A percentile compares a stretch with the other conserved stretches of the same genome.
Conservation (phyloP, 495 filamentous ascomycete genomes). For the Barbatosphaeria neglecta region DNA sequence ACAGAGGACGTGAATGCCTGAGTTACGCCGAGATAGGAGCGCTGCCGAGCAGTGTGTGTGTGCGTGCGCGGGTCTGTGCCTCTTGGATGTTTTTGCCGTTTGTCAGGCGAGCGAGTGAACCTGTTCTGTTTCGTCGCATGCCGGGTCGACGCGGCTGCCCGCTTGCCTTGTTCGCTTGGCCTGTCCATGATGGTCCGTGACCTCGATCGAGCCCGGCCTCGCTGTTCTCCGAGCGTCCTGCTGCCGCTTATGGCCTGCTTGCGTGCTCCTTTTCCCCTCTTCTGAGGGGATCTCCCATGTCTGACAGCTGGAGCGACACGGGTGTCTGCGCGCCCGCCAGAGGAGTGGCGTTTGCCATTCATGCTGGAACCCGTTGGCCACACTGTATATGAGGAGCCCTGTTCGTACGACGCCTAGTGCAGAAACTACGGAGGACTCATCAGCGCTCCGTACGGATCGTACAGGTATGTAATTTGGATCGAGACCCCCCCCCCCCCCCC, state of each 20-base stretch:
- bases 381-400: no score
- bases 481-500: no score
- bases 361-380: not conserved
- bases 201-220: not conserved
- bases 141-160: not conserved
- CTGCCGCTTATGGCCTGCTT: no score
- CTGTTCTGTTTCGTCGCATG: not conserved
- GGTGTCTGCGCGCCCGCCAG: not conserved
- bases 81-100: not conserved
- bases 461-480: no score
- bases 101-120: no score
- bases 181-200: not conserved
- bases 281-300: no score
- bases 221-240: no score
- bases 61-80: no score
- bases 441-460: not conserved
- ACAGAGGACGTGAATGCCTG: no score
- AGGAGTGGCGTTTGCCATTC: not conserved
- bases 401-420: not conserved
- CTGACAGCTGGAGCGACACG: not conserved
- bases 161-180: not conserved
- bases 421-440: not conserved
- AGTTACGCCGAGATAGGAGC: not conserved
- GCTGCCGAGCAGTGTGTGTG: not conserved
- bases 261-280: no score